Evolutionary conservation across 805 yeast species (phyloP).

Genomic region (Lachancea thermotolerans): DNA sequence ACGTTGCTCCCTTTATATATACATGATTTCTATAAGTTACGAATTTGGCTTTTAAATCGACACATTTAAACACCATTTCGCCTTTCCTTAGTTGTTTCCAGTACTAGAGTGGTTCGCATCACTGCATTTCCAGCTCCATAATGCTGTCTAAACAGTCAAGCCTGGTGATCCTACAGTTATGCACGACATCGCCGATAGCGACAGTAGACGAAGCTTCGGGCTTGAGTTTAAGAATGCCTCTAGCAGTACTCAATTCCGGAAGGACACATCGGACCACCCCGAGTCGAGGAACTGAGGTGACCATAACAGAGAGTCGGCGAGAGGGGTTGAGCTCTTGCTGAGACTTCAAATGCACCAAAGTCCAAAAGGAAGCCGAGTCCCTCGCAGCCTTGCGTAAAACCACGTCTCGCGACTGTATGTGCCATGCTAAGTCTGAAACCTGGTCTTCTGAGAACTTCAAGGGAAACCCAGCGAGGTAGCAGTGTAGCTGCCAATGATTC

Average conservation of each 20-base stretch:
- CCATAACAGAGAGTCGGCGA: conserved; percentile 30
- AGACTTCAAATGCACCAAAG: conserved; percentile 25
- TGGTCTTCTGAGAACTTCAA: conserved; percentile 31
- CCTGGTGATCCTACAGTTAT: conserved; percentile 35
- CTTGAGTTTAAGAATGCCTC: conserved; percentile 27
- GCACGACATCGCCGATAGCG: conserved; percentile 39
- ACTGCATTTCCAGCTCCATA: conserved; percentile 25
- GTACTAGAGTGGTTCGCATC: not conserved
- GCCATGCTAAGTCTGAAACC: conserved; percentile 35
- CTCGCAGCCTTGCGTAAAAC: conserved; percentile 29
- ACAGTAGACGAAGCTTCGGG: conserved; percentile 26
- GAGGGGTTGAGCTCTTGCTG: conserved; percentile 10
- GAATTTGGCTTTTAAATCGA: too few species aligned
- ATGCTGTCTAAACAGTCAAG: conserved; percentile 41
- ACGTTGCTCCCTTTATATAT: too few species aligned
- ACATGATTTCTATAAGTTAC: too few species aligned
- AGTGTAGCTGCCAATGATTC: conserved; percentile 70
- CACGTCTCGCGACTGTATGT: conserved; percentile 41
- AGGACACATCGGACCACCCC: conserved; percentile 32
- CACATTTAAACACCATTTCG: not conserved
- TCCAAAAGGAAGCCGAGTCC: conserved; percentile 34
- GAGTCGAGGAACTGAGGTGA: conserved; percentile 37
- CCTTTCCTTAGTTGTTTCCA: not conserved
- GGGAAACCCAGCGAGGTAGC: conserved; percentile 29
- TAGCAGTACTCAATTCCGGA: conserved; percentile 25